A percentile compares a stretch with the other conserved stretches of the same genome.
Conservation (phyloP, 768 basidiomycete genomes). For the Suillus subaureus region DNA sequence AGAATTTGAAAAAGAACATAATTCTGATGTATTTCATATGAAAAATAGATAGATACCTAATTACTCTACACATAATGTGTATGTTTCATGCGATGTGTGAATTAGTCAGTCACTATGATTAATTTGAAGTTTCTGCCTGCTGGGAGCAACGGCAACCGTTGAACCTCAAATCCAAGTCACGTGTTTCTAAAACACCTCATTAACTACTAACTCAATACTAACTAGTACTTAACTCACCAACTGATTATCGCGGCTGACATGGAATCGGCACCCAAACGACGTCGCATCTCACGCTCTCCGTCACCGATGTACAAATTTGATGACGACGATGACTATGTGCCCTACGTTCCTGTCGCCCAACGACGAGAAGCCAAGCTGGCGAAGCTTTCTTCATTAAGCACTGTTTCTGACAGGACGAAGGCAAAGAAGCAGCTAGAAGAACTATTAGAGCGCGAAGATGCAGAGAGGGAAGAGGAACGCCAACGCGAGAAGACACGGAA, state of each 20-base stretch:
- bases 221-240: neutral
- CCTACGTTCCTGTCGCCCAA: conserved; percentile 87
- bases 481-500: conserved; percentile 74
- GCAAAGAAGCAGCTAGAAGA: conserved; percentile 56
- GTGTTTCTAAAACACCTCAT: neutral
- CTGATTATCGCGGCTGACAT: neutral
- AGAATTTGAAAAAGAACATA: neutral
- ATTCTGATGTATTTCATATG: neutral
- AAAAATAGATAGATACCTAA: neutral
- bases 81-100: neutral
- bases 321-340: conserved; percentile 72
- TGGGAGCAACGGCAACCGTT: neutral
- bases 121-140: neutral
- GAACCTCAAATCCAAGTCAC: too few relatives aligned
- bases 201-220: neutral
- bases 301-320: conserved; percentile 61
- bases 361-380: conserved; percentile 80
- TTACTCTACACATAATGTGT: neutral
- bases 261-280: conserved; percentile 47
- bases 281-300: conserved; percentile 55
- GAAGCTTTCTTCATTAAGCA: conserved; percentile 66
- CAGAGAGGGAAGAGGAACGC: conserved; percentile 77
- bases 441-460: conserved; percentile 63
- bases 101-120: neutral
- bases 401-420: conserved; percentile 53